Base-by-base conservation (phyloP, 225 moss, liverwort and hornwort species). In the Asterella californica region DNA sequence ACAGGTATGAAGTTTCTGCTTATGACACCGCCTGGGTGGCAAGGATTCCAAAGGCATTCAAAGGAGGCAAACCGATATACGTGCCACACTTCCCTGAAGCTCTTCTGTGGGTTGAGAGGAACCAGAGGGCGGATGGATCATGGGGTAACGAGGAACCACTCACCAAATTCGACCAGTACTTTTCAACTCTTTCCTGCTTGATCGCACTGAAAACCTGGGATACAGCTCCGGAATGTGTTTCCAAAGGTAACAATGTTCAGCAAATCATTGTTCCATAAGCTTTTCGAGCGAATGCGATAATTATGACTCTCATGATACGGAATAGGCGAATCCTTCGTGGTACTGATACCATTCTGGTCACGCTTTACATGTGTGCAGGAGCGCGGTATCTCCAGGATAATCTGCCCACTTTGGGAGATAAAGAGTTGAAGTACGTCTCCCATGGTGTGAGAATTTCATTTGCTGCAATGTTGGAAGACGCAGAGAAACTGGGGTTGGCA, bases 21-120 rank as follows among this genome's bases (percentile, higher is more conserved):
- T 79, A 79, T 36, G 79, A 68, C 37, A 79, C 79, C 1, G 79
- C 79, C 25, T 79, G 79, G 79, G 70, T 79, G 32, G 79, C 79
- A 70, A 79, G 79, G 33, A 70, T 79, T 69, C 68, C 79, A 22
- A 70, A 79, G 49, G 53, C 29, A 34, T 12, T 27, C 36, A 38
- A 69, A 79, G 79, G 36, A 24, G 79, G 50, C 25, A 70, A 25
- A 24, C 52, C 53, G 48, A 42, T 42, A 42, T 42, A 42, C 42
- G 79, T 68, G n/a, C 79, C 79, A 14, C 79, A 70, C 32, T 79
- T 79, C 37, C 79, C 67, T 2, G 68, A 68, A 54, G 49, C 79
- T 52, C 49, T 79, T 5, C 34, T 55, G 19, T 79, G 79, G 79
- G 18, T 79, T 11, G 50, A 68, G 48, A 34, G 50, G 17, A 79